These are phyloP conservation scores for Alloteropsis angusta DNA, from an alignment of 202 grass and related monocot genomes.

Conservation along the genomic window DNA sequence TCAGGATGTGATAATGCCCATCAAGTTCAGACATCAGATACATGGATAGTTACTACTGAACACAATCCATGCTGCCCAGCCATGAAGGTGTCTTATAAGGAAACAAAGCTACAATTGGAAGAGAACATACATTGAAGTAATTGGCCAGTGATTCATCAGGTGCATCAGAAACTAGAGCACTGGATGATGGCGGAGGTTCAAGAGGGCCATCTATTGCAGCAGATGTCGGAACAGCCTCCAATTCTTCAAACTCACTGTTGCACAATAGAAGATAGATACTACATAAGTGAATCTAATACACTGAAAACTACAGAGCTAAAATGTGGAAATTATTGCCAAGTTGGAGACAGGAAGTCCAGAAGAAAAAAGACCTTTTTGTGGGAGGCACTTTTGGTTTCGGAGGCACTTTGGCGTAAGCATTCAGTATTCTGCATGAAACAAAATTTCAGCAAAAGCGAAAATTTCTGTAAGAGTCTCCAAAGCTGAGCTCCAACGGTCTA, in stretches of 20 bases:
- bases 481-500: neutral
- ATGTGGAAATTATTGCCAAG: neutral
- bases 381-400: conserved; percentile 72
- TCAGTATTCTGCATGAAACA: conserved; percentile 62
- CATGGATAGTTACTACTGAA: neutral
- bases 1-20: neutral
- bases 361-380: conserved; percentile 52
- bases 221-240: conserved; percentile 76
- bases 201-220: conserved; percentile 66
- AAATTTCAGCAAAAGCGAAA: neutral
- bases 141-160: conserved; percentile 51
- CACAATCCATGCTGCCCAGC: neutral
- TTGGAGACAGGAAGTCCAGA: neutral
- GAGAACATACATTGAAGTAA: conserved; percentile 54
- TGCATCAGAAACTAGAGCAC: conserved; percentile 34
- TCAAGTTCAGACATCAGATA: neutral
- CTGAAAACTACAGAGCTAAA: neutral
- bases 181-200: conserved; percentile 38
- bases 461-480: neutral
- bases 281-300: neutral
- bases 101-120: conserved; percentile 8
- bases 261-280: neutral
- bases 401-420: conserved; percentile 84
- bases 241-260: conserved; percentile 75
- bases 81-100: neutral